A percentile compares a stretch with the other conserved stretches of the same genome.
Evolutionary conservation across 495 filamentous ascomycete species (phyloP).

Genomic region (Lentithecium fluviatile): DNA sequence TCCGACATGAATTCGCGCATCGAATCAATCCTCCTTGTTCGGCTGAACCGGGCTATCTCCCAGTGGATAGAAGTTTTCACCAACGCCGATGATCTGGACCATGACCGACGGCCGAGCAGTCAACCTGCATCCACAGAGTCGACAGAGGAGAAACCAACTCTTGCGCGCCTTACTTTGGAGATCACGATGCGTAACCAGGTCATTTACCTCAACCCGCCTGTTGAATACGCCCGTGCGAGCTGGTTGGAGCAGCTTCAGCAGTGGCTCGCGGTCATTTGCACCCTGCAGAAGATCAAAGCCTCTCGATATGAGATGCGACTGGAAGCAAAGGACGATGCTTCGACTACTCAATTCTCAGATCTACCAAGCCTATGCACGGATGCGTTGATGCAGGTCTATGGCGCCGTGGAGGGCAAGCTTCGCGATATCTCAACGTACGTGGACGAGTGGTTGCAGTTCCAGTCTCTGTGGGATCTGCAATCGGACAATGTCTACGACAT

Average conservation of each 20-base stretch:
- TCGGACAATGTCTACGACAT: conserved; percentile 90
- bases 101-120: conserved; percentile 49
- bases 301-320: conserved; percentile 90
- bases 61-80: conserved; percentile 84
- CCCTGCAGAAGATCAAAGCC: conserved; percentile 86
- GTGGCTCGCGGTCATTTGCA: conserved; percentile 90
- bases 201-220: conserved; percentile 89
- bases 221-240: conserved; percentile 86
- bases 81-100: conserved; percentile 39
- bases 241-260: conserved; percentile 92
- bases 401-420: conserved; percentile 74
- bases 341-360: conserved; percentile 76
- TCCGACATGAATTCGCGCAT: conserved; percentile 79
- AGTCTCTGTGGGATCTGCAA: conserved; percentile 96
- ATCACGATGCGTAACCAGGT: conserved; percentile 95
- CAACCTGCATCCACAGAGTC: conserved; percentile 46
- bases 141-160: conserved; percentile 53
- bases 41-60: conserved; percentile 75
- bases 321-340: conserved; percentile 56
- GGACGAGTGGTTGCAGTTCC: conserved; percentile 97
- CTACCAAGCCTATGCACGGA: conserved; percentile 79
- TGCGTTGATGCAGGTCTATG: conserved; percentile 74
- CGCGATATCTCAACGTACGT: conserved; percentile 76
- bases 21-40: conserved; percentile 68
- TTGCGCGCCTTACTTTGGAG: conserved; percentile 77